A percentile compares a stretch with the other conserved stretches of the same genome.
phyloP scores from a whole-genome alignment of 495 filamentous ascomycete species.

The Hamigera avellanea region DNA sequence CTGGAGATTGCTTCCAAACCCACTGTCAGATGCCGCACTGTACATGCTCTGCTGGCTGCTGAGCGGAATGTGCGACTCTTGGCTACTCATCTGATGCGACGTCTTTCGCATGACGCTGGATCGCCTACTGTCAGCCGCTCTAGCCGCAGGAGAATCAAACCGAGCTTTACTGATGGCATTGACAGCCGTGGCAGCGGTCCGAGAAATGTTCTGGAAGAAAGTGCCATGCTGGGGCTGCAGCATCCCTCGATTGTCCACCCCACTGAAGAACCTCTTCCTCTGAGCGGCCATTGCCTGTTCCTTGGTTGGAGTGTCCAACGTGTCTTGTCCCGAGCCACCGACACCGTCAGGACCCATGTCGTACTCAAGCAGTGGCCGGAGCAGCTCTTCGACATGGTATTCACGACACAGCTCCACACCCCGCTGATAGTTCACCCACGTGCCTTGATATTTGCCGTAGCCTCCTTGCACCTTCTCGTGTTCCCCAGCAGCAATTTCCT shows the following conservation, averaged over 20 bases:
- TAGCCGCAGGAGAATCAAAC: conserved; percentile 73
- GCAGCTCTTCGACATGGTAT: conserved; percentile 82
- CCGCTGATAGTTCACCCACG: conserved; percentile 88
- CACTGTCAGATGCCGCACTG: conserved; percentile 50
- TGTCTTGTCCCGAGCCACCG: conserved; percentile 43
- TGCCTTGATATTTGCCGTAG: conserved; percentile 97
- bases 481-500: conserved; percentile 88
- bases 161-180: conserved; percentile 92
- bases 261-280: conserved; percentile 72
- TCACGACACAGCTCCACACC: conserved; percentile 87
- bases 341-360: conserved; percentile 73
- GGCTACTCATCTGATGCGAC: conserved; percentile 52
- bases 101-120: conserved; percentile 35
- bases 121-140: conserved; percentile 39
- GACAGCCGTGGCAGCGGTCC: conserved; percentile 80
- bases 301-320: conserved; percentile 88
- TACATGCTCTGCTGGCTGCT: conserved; percentile 61
- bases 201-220: conserved; percentile 93
- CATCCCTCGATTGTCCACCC: conserved; percentile 52
- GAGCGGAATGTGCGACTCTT: conserved; percentile 44
- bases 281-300: conserved; percentile 98
- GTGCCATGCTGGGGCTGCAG: conserved; percentile 61
- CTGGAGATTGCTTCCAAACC: conserved; percentile 42
- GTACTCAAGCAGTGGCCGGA: conserved; percentile 77
- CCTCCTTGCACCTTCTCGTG: conserved; percentile 98